Evolutionary conservation across 345 rosid species (phyloP).

Genomic region (Laguncularia racemosa): DNA sequence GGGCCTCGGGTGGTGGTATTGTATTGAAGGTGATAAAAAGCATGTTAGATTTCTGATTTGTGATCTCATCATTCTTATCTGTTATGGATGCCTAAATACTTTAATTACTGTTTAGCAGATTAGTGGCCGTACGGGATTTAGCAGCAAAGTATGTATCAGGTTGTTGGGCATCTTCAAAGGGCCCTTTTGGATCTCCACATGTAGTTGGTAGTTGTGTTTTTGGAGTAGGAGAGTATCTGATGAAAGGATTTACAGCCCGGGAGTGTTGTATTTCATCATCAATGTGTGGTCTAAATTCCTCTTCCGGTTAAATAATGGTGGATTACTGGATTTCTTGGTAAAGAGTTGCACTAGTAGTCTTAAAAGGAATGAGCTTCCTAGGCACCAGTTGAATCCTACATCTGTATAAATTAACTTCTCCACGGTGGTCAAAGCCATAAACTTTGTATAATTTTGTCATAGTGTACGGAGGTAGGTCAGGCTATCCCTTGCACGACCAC

Average conservation of each 20-base stretch:
- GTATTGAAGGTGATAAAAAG: slow-evolving; percentile 73
- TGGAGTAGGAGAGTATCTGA: slow-evolving; percentile 87
- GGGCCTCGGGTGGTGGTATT: slow-evolving; percentile 97
- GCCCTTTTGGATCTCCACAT: slow-evolving; percentile 60
- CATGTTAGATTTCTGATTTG: slow-evolving; percentile 1
- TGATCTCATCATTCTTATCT: slow-evolving; percentile 2
- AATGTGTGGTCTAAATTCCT: slow-evolving; percentile 32
- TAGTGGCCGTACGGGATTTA: slow-evolving; percentile 87
- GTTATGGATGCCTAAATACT: background rate
- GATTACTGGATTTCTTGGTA: slow-evolving; percentile 34
- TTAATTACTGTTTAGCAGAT: slow-evolving; percentile 33
- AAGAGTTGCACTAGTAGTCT: background rate
- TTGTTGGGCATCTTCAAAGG: slow-evolving; percentile 78
- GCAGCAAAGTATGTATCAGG: slow-evolving; percentile 92
- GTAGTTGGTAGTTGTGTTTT: slow-evolving; percentile 75
- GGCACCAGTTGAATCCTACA: too few species aligned
- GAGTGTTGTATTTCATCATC: slow-evolving; percentile 79
- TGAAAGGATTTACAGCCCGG: slow-evolving; percentile 90
- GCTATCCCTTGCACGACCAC: too few species aligned
- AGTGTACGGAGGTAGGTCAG: too few species aligned
- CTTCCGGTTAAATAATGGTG: background rate
- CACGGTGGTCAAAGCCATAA: background rate
- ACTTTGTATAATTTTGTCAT: too few species aligned
- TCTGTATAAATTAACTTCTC: too few species aligned
- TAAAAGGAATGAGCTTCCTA: too few species aligned